A percentile compares a stretch with the other conserved stretches of the same genome.
phyloP scores from a whole-genome alignment of 1,284 basidiomycete genomes.

The Pseudomicrostroma phylloplanum region DNA sequence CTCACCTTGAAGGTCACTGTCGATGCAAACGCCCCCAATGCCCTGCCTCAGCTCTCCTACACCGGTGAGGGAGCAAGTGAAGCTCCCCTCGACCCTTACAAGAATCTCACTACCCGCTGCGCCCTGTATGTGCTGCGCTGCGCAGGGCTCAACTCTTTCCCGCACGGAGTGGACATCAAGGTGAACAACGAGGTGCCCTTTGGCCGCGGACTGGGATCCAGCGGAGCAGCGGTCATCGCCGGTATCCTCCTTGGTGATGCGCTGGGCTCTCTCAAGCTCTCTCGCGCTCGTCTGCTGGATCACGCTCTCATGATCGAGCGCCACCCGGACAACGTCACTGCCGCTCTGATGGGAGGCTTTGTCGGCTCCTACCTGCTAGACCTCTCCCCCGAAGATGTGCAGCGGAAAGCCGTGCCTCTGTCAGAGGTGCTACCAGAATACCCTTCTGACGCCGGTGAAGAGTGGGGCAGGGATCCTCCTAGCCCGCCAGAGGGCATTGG shows the following conservation, averaged over 20 bases:
- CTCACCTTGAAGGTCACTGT: slow-evolving; percentile 67
- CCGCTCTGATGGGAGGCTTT: slow-evolving; percentile 92
- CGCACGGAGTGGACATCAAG: slow-evolving; percentile 59
- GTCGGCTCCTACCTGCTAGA: slow-evolving; percentile 95
- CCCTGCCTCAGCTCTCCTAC: slow-evolving; percentile 65
- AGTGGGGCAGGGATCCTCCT: slow-evolving; percentile 85
- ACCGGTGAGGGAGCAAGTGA: slow-evolving; percentile 81
- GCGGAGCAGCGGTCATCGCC: slow-evolving; percentile 94
- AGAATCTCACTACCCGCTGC: slow-evolving; percentile 95
- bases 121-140: slow-evolving; percentile 94
- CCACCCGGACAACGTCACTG: slow-evolving; percentile 98
- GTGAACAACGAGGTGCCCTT: slow-evolving; percentile 93
- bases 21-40: slow-evolving; percentile 9
- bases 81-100: slow-evolving; percentile 89
- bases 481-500: slow-evolving; percentile 83
- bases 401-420: slow-evolving; percentile 80
- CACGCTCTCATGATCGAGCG: slow-evolving; percentile 98
- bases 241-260: slow-evolving; percentile 84
- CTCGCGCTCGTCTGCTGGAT: slow-evolving; percentile 73
- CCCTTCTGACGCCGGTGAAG: slow-evolving; percentile 79
- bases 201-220: slow-evolving; percentile 91
- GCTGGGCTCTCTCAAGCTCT: slow-evolving; percentile 68
- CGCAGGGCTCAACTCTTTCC: slow-evolving; percentile 69
- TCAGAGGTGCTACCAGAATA: slow-evolving; percentile 96
- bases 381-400: slow-evolving; percentile 56